Percentiles rank a stretch among this genome's conserved stretches.
phyloP scores from a whole-genome alignment of 352 stramenopile genomes.

The Phytophthora brassicae region DNA sequence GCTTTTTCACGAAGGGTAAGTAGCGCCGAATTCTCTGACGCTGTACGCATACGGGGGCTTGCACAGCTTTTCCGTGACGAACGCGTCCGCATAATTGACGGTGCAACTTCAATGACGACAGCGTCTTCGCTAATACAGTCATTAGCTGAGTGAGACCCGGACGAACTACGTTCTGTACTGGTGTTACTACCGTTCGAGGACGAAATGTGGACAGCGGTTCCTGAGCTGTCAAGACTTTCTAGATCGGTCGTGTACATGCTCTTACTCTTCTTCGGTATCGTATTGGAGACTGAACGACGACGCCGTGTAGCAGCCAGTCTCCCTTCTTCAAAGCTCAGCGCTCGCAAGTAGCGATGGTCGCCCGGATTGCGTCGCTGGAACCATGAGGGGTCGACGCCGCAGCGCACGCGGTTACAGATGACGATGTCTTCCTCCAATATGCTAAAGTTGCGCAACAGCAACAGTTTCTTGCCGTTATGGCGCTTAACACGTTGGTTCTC shows the following conservation, averaged over 20 bases:
- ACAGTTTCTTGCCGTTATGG: slow-evolving; percentile 49
- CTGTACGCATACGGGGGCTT: slow-evolving; percentile 23
- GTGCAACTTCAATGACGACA: slow-evolving; percentile 7
- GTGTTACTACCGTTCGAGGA: slow-evolving; percentile 17
- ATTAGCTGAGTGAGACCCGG: slow-evolving; percentile 18
- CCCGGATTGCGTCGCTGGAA: slow-evolving; percentile 44
- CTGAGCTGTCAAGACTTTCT: background rate
- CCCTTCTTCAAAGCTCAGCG: slow-evolving; percentile 52
- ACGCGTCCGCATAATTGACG: slow-evolving; percentile 6
- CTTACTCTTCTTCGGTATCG: slow-evolving; percentile 21
- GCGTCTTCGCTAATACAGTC: slow-evolving; percentile 12
- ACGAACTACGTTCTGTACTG: slow-evolving; percentile 24
- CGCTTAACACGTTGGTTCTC: slow-evolving; percentile 38
- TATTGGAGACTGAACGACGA: slow-evolving; percentile 28
- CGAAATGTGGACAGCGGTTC: background rate
- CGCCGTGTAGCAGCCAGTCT: slow-evolving; percentile 45
- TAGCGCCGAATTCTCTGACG: slow-evolving; percentile 36
- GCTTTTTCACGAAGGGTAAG: slow-evolving; percentile 62
- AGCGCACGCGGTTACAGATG: slow-evolving; percentile 71
- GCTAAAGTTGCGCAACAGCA: slow-evolving; percentile 67
- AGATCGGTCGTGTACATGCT: slow-evolving; percentile 15
- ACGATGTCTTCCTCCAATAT: slow-evolving; percentile 67
- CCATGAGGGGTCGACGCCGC: slow-evolving; percentile 46
- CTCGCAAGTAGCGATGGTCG: slow-evolving; percentile 48
- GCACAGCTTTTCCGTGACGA: slow-evolving; percentile 14